Base-by-base conservation (phyloP, 352 stramenopile genomes). In the Aphanomyces invadans region DNA sequence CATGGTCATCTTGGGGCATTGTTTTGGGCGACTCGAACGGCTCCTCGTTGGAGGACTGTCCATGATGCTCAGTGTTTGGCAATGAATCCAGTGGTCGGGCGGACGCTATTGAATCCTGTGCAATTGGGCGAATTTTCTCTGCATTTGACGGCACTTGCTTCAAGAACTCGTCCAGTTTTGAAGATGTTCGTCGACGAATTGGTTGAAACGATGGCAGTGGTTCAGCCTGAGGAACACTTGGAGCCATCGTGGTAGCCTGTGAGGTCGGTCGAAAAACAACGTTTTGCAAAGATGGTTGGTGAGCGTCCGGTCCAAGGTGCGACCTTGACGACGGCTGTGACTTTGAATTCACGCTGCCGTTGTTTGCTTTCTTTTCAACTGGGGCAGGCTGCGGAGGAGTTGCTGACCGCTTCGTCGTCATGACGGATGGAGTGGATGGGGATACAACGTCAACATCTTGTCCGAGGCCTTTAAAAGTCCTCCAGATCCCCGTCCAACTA, bases 401-500 rank as follows among this genome's bases (percentile, higher is more conserved):
- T 36, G 49, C 1, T 2, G 23, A 2, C 26, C 15, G 3, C 26
- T 25, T 3, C 23, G 10, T 0, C 23, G 49, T n/a, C n/a, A n/a
- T n/a, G n/a, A 15, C 7, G 36, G 36, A 42, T 7, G 36, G 15
- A 42, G 36, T 42, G 36, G 25, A 53, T 53, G 45, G 1, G 2
- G 45, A 29, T 1, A 28, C 45, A 1, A 26, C 26, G 45, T 26
- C 19, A 2, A 12, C 17, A 31, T 31, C 19, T 9, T 44, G 53
- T 11, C 19, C 19, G 15, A 15, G 12, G 45, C 15, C 9, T 26
- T 36, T 9, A 45, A 52, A 52, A 25, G n/a, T 23, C 2, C 52
- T 62, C 17, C 25, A 62, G 12, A 62, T 62, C 29, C 53, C 53
- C 29, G 39, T 11, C 53, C 53, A 62, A 26, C 53, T 62, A 19